A percentile compares a stretch with the other conserved stretches of the same genome.
Evolutionary conservation across 208 protist genomes (phyloP).

Genomic region (Acanthamoeba healyi): DNA sequence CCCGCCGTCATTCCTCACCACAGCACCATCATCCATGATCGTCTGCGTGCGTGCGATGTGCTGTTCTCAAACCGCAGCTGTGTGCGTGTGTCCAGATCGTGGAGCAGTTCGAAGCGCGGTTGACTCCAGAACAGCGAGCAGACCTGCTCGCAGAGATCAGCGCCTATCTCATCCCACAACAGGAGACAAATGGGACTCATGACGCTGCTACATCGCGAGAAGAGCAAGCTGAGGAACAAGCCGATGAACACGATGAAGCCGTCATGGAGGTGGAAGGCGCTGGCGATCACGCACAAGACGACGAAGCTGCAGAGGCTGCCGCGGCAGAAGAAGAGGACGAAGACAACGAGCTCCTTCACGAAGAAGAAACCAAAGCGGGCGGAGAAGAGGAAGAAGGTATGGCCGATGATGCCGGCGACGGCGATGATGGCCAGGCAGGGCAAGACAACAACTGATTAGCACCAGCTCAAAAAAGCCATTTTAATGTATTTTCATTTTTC

Average conservation of each 20-base stretch:
- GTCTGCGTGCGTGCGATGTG: background rate
- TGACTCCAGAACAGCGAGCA: background rate
- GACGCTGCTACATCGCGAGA: background rate
- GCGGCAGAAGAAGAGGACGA: background rate
- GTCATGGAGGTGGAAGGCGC: background rate
- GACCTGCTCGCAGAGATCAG: background rate
- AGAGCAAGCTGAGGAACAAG: background rate
- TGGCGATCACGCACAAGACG: background rate
- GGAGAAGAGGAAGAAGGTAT: background rate
- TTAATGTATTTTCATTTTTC: background rate
- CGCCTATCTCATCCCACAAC: background rate
- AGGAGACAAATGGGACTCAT: background rate
- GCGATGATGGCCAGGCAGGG: background rate
- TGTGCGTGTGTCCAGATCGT: background rate
- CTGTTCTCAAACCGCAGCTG: background rate
- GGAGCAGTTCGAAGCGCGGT: conserved; percentile 16
- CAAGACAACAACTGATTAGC: background rate
- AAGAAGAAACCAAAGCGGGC: background rate
- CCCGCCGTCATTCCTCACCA: no score
- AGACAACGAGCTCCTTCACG: background rate
- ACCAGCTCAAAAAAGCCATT: background rate
- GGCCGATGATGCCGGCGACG: background rate
- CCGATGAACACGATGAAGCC: background rate
- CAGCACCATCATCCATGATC: no score
- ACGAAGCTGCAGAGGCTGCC: background rate